Evolutionary conservation across 108 stramenopile genomes (phyloP).

Genomic region (Conticribra guillardii): DNA sequence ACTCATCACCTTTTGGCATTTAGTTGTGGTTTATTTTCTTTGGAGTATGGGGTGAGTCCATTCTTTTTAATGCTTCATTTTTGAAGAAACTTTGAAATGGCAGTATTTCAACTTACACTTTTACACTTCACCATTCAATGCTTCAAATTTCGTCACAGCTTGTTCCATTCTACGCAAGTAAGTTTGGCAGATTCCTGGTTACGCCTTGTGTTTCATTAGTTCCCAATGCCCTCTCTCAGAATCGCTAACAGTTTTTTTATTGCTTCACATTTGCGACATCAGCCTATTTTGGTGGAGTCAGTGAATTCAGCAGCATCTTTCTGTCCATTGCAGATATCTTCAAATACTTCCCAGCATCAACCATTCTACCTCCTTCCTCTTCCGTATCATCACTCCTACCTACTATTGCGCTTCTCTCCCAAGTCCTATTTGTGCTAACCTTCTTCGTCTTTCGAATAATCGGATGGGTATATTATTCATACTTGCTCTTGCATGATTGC

Average conservation of each 20-base stretch:
- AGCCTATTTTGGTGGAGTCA: slow-evolving; percentile 67
- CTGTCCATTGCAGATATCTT: slow-evolving; percentile 59
- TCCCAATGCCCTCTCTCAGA: no score
- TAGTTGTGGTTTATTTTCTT: slow-evolving; percentile 47
- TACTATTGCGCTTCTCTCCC: slow-evolving; percentile 17
- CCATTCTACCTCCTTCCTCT: slow-evolving; percentile 23
- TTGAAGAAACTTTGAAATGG: neutral
- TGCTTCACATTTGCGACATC: slow-evolving; percentile 23
- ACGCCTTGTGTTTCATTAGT: slow-evolving; percentile 1
- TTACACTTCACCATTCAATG: no score
- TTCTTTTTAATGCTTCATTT: neutral
- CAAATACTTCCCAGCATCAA: slow-evolving; percentile 58
- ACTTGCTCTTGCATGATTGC: slow-evolving; percentile 43
- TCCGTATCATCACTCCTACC: neutral
- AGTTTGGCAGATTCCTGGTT: neutral
- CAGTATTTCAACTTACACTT: no score
- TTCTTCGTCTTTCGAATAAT: slow-evolving; percentile 54
- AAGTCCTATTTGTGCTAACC: slow-evolving; percentile 48
- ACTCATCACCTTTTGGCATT: slow-evolving; percentile 69
- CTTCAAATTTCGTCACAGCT: no score
- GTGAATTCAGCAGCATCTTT: slow-evolving; percentile 69
- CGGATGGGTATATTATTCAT: slow-evolving; percentile 44
- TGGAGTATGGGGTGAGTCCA: slow-evolving; percentile 58
- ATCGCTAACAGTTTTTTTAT: no score
- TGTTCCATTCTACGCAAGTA: neutral